Conservation (phyloP, 2,329 filamentous ascomycete species). For the Colletotrichum cuscutae region DNA sequence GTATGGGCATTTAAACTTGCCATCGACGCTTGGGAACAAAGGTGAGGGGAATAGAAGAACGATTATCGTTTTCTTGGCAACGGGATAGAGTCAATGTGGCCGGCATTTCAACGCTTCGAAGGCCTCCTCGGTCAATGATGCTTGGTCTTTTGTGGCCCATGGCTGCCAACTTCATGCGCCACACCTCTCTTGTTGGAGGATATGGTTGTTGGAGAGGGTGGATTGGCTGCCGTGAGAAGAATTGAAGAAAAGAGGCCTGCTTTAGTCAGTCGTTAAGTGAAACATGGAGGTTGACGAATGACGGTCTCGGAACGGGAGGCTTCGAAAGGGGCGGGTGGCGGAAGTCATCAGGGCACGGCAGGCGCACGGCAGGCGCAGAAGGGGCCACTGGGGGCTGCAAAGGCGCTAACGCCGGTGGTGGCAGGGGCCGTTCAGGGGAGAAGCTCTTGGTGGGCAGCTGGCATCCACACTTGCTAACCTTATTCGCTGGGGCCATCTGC, state of each 20-base stretch:
- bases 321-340: slow-evolving; percentile 1
- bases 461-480: background rate
- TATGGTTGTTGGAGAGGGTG: background rate
- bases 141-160: background rate
- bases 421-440: slow-evolving; percentile 13
- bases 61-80: background rate
- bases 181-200: slow-evolving; percentile 6
- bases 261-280: slow-evolving; percentile 10
- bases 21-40: background rate
- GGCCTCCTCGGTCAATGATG: background rate
- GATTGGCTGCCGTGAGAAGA: slow-evolving; percentile 1
- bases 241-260: background rate
- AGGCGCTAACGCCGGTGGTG: background rate
- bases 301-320: background rate
- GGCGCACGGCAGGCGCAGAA: slow-evolving; percentile 5
- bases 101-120: background rate
- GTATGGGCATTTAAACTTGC: background rate
- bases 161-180: background rate
- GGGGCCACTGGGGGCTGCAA: background rate
- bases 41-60: background rate
- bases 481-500: slow-evolving; percentile 6
- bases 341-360: slow-evolving; percentile 18
- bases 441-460: background rate
- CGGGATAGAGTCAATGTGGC: background rate
- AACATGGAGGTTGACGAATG: slow-evolving; percentile 26